Evolutionary conservation across 176 grass and related monocot species (phyloP).

Genomic region (Tillandsia leiboldiana): DNA sequence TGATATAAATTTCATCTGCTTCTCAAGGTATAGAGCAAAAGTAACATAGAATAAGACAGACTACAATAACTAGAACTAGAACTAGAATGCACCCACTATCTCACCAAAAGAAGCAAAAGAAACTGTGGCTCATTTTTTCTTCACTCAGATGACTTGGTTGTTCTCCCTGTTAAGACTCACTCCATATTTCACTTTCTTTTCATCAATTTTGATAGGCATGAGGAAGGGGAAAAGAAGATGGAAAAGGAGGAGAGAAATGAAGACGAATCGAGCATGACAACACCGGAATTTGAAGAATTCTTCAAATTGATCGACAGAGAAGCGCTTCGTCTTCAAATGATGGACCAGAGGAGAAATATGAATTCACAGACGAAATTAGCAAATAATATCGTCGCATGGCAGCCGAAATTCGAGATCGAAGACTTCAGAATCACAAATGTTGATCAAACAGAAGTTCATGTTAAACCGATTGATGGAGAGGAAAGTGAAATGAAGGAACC

Average conservation of each 20-base stretch:
- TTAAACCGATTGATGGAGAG: not conserved
- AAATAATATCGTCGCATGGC: conserved; percentile 4
- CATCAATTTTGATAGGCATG: no score
- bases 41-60: no score
- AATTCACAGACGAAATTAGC: conserved; percentile 11
- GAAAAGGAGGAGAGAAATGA: conserved; percentile 5
- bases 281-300: conserved; percentile 25
- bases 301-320: conserved; percentile 23
- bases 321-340: conserved; percentile 2
- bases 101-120: no score
- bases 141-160: no score
- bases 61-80: no score
- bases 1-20: no score
- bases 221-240: conserved; percentile 13
- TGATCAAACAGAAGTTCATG: conserved; percentile 13
- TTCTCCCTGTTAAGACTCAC: no score
- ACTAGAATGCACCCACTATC: no score
- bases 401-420: conserved; percentile 24
- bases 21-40: no score
- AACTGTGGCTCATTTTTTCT: no score
- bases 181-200: no score
- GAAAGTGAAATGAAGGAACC: not conserved
- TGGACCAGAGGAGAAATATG: not conserved
- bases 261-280: conserved; percentile 12
- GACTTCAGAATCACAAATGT: conserved; percentile 17